Conservation (phyloP, 2,329 filamentous ascomycete species). For the Mycosphaerella sp. region DNA sequence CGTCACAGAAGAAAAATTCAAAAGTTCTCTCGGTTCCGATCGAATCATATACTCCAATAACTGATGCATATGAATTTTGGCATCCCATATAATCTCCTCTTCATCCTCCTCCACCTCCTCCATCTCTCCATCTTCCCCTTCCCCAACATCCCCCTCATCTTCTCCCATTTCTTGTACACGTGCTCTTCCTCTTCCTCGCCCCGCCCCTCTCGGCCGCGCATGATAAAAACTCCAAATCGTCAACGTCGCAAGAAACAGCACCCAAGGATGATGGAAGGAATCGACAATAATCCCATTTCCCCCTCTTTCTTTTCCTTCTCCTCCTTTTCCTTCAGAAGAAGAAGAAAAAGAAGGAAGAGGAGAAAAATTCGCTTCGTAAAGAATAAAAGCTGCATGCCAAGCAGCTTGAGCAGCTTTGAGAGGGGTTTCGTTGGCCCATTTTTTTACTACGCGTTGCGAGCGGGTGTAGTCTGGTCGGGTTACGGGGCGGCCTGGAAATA, state of each 20-base stretch:
- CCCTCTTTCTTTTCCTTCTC: conserved; percentile 39
- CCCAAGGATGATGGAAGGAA: conserved; percentile 58
- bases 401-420: conserved; percentile 40
- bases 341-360: conserved; percentile 20
- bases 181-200: too few relatives aligned
- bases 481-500: conserved; percentile 50
- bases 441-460: conserved; percentile 47
- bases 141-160: too few relatives aligned
- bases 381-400: conserved; percentile 50
- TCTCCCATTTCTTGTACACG: too few relatives aligned
- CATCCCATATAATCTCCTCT: conserved; percentile 44
- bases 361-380: conserved; percentile 40
- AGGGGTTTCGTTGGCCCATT: conserved; percentile 40
- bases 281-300: conserved; percentile 48
- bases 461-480: conserved; percentile 45
- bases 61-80: conserved; percentile 43
- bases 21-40: conserved; percentile 35
- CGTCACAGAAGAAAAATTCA: conserved; percentile 22
- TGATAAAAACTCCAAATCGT: conserved; percentile 55
- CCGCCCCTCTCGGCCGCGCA: conserved; percentile 18
- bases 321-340: conserved; percentile 21
- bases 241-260: conserved; percentile 53
- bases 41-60: conserved; percentile 39
- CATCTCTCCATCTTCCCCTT: too few relatives aligned
- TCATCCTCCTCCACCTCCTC: not conserved